These are phyloP conservation scores for Alternaria gaisen DNA, from an alignment of 2,329 filamentous ascomycete species.

Conservation along the genomic window DNA sequence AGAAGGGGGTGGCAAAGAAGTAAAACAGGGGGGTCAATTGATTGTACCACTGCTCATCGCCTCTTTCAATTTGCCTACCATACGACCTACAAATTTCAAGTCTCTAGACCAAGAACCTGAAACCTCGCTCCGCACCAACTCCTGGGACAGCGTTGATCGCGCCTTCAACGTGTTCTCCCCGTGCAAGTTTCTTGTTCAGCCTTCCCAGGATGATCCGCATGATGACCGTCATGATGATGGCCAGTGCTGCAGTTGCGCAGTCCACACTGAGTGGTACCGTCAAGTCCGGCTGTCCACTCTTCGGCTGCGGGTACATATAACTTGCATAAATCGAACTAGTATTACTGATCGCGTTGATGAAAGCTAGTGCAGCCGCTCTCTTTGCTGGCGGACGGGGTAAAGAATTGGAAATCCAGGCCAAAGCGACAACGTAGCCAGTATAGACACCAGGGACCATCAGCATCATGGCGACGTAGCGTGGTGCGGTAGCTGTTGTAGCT, in stretches of 20 bases:
- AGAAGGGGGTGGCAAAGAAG: conserved; percentile 15
- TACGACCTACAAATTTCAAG: conserved; percentile 1
- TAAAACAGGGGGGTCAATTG: conserved; percentile 7
- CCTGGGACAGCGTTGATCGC: conserved; percentile 65
- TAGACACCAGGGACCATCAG: conserved; percentile 72
- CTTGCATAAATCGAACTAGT: conserved; percentile 73
- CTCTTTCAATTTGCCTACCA: not conserved
- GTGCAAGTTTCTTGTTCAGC: conserved; percentile 75
- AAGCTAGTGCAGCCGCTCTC: conserved; percentile 74
- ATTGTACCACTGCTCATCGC: conserved; percentile 1
- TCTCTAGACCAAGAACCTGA: conserved; percentile 69
- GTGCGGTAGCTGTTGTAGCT: conserved; percentile 66
- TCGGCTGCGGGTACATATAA: conserved; percentile 70
- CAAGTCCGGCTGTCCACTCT: conserved; percentile 43
- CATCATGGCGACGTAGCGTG: conserved; percentile 76
- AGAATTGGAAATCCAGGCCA: conserved; percentile 80
- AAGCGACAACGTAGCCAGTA: conserved; percentile 67
- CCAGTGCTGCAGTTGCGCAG: conserved; percentile 69
- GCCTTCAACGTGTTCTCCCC: conserved; percentile 64
- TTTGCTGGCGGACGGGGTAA: conserved; percentile 80
- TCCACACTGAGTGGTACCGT: conserved; percentile 73
- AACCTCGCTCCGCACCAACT: conserved; percentile 67
- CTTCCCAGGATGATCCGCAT: conserved; percentile 70
- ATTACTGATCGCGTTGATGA: conserved; percentile 79
- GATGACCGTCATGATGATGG: conserved; percentile 69